phyloP scores from a whole-genome alignment of 192 early-diverging fungal species.

The Linnemannia hyalina region DNA sequence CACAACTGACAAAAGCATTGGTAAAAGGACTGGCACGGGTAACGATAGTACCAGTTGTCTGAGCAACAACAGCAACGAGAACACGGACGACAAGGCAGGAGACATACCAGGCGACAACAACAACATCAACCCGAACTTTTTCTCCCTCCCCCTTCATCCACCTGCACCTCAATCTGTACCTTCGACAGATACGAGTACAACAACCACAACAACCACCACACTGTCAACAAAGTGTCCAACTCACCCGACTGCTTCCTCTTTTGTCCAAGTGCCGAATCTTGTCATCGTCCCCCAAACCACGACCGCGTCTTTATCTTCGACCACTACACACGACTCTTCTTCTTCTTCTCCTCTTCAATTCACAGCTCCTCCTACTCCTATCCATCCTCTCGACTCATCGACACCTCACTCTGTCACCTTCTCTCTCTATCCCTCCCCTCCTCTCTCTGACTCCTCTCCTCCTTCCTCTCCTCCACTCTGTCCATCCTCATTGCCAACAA shows the following conservation, averaged over 20 bases:
- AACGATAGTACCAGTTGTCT: neutral
- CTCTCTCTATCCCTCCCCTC: conserved; percentile 1
- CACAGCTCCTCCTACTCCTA: neutral
- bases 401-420: neutral
- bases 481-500: neutral
- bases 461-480: neutral
- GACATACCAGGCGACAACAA: too few species aligned
- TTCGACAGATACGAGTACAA: neutral
- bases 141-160: neutral
- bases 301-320: neutral
- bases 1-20: neutral
- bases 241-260: conserved; percentile 2
- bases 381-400: neutral
- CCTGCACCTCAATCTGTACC: neutral
- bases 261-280: neutral
- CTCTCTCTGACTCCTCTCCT: neutral
- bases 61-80: neutral
- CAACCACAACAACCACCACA: neutral
- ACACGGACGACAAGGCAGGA: neutral
- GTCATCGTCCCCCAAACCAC: neutral
- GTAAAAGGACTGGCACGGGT: neutral
- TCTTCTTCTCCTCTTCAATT: neutral
- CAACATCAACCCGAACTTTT: too few species aligned
- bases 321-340: neutral
- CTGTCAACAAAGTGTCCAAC: conserved; percentile 6